Evolutionary conservation across 495 filamentous ascomycete genomes (phyloP).

Genomic region (Hypoxylon lenormandii): DNA sequence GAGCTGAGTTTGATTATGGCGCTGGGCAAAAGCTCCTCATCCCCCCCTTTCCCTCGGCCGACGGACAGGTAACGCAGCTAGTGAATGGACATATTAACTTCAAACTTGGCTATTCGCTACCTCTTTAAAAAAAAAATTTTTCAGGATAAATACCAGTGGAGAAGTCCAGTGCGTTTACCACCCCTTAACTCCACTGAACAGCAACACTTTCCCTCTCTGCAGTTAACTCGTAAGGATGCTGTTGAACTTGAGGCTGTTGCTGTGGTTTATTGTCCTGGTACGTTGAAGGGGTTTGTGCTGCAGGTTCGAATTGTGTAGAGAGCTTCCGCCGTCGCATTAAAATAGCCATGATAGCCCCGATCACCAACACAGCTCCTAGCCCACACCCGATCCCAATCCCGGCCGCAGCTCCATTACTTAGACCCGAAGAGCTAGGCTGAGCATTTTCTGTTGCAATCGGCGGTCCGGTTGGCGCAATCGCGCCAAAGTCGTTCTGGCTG

Average conservation of each 20-base stretch:
- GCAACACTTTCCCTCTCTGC: not conserved
- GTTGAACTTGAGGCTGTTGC: not conserved
- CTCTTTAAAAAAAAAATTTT: no score
- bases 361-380: not conserved
- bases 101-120: no score
- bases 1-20: no score
- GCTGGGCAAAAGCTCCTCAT: no score
- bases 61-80: no score
- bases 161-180: no score
- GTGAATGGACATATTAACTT: no score
- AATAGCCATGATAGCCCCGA: not conserved
- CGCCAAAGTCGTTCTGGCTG: not conserved
- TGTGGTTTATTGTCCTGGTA: not conserved
- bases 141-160: no score
- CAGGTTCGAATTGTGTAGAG: not conserved
- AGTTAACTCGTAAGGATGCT: not conserved
- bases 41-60: no score
- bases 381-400: conserved; percentile 11
- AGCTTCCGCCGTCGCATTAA: not conserved
- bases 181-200: no score
- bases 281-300: not conserved
- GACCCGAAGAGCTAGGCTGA: not conserved
- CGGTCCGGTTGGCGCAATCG: not conserved
- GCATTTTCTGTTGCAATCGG: not conserved
- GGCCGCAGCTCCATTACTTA: conserved; percentile 3